Conservation (phyloP, 1,284 basidiomycete species). For the Sanghuangporus weigelae region DNA sequence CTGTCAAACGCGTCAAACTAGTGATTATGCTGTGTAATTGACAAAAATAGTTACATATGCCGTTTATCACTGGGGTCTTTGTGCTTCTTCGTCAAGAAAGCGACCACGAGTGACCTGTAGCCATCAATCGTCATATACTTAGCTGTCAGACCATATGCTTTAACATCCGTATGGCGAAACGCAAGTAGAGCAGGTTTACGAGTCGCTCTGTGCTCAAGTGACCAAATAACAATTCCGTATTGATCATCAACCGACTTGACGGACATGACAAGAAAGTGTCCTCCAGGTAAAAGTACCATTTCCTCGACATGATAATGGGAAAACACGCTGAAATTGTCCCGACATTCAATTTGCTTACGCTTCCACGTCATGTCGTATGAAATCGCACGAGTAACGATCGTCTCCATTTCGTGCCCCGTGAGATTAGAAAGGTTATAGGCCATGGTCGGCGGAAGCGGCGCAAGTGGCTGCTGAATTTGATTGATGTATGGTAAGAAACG, state of each 20-base stretch:
- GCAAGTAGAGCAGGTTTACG: conserved; percentile 45
- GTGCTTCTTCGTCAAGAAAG: conserved; percentile 16
- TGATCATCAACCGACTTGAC: conserved; percentile 39
- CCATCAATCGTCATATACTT: conserved; percentile 45
- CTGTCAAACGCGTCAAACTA: neutral
- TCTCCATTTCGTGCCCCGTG: conserved; percentile 56
- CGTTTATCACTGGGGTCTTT: conserved; percentile 27
- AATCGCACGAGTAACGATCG: conserved; percentile 54
- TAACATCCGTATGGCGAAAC: conserved; percentile 42
- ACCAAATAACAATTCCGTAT: conserved; percentile 50
- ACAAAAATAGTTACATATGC: conserved; percentile 21
- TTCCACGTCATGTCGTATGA: conserved; percentile 58
- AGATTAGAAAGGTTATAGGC: conserved; percentile 37
- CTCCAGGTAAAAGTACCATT: conserved; percentile 61
- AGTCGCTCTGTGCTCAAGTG: conserved; percentile 46
- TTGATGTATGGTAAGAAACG: conserved; percentile 39
- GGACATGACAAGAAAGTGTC: conserved; percentile 62
- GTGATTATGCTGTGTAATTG: neutral
- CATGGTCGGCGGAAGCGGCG: conserved; percentile 56
- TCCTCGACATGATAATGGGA: conserved; percentile 45
- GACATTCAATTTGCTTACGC: conserved; percentile 20
- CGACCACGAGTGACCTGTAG: neutral
- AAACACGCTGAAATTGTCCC: neutral
- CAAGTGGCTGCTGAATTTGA: conserved; percentile 47
- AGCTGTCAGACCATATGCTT: conserved; percentile 55